Base-by-base conservation (phyloP, 176 grass and related monocot species). In the Musa beccarii region DNA sequence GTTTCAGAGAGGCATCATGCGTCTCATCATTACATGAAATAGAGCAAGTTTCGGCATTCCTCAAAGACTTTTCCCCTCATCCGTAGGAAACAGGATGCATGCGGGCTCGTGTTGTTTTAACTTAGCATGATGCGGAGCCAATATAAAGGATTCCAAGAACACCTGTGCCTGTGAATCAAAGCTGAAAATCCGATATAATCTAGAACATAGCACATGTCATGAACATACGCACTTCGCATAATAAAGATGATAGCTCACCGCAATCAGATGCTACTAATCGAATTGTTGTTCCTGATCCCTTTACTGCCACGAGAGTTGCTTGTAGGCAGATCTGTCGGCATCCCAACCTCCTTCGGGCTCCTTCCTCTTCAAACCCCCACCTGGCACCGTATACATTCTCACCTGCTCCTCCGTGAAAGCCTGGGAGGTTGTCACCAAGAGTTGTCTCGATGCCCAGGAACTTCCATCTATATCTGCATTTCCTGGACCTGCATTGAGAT, bases 261-360 rank as follows among this genome's bases (percentile, higher is more conserved):
- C 64, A 79, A 16, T 82, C 78, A 75, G 28, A 80, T 83, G 68
- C 77, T 9, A 26, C 51, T 59, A 73, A 76, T 19, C 22, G 10
- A 77, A 64, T 49, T 73, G 59, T 34, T 77, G 52, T 52, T 62
- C 64, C 52, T n/a, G 49, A 15, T 34, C 14, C 28, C 11, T 68
- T 88, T 83, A 96, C 21, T 86, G 83, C 87, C 93, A 90, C 2
- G 89, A 86, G 43, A 86, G 70, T 50, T 87, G 85, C 55, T 90
- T 96, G 75, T 90, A 86, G 34, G 79, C 55, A 49, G 95, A 88
- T 83, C 89, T 88, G 16, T 92, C 89, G 20, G 70, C 57, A 73
- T 96, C 93, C 87, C 93, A 90, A 76, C 87, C 84, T 55, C 89
- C 83, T 56, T 96, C 93, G 12, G 81, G 87, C 11, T 96, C 93